Base-by-base conservation (phyloP, 148 eudicot genomes). In the Dysphania ambrosioides region DNA sequence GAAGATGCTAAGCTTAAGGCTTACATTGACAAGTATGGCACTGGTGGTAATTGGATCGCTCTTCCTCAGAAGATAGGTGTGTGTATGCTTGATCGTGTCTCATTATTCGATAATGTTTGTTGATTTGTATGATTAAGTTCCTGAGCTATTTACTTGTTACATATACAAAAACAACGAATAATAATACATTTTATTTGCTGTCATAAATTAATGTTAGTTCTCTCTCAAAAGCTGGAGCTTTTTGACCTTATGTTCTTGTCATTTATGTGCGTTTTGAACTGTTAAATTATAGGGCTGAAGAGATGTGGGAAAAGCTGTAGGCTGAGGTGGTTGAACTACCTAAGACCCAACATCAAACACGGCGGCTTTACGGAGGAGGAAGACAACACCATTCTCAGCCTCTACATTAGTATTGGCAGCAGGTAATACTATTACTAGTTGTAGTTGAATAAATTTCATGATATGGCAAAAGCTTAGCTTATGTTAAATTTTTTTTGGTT, bases 261-360 rank as follows among this genome's bases (percentile, higher is more conserved):
- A 65, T 65, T 8, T 35, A 65, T 60, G 58, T 53, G 42, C 21
- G 34, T 27, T 19, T 36, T n/a, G 47, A 36, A 65, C 27, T 65
- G 27, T 35, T 32, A 1, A n/a, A 24, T 58, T 24, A n/a, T 80
- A 94, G 98, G 98, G 84, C 88, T 94, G 27, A 90, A 88, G 84
- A 88, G 98, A 76, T 91, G 98, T 73, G 98, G 98, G 30, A 94
- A 94, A 80, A 94, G 98, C 70, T 94, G 98, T 72, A 87, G 98
- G 31, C 74, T 94, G 49, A 87, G 98, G 82, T 94, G 98, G 98
- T 74, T 94, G 70, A 94, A 91, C 83, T 94, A 94, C 84, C 70
- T 94, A 74, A 81, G 98, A 63, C 98, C 98, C 13, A 92, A 94
- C 75, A 91, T 94, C 82, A 94, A 91, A 76, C 97, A 92, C 79